These are phyloP conservation scores for Alternaria dauci DNA, from an alignment of 2,329 filamentous ascomycete species.

Conservation along the genomic window DNA sequence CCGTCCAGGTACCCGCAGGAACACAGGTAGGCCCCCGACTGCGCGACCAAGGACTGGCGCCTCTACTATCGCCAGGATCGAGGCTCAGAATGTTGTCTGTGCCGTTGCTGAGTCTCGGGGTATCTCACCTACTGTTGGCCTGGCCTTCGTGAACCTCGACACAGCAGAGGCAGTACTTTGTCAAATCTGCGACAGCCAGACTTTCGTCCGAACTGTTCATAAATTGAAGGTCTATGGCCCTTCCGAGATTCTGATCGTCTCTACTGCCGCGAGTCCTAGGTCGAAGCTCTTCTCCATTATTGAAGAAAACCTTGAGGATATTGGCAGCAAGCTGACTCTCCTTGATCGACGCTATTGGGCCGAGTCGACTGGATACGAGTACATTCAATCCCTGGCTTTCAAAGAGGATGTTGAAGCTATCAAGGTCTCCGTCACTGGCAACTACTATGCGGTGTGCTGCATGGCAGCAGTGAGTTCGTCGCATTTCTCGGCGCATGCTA, in stretches of 20 bases:
- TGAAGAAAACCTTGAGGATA: conserved; percentile 72
- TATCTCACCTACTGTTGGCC: conserved; percentile 81
- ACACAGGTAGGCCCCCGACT: conserved; percentile 53
- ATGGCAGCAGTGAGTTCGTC: conserved; percentile 78
- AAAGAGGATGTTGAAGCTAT: conserved; percentile 80
- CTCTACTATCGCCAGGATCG: conserved; percentile 65
- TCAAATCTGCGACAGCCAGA: conserved; percentile 92
- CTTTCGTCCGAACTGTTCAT: conserved; percentile 86
- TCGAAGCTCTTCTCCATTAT: conserved; percentile 80
- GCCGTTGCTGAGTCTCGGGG: conserved; percentile 89
- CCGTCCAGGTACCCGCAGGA: conserved; percentile 43
- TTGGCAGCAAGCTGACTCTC: conserved; percentile 64
- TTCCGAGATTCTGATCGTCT: conserved; percentile 79
- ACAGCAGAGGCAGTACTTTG: conserved; percentile 86
- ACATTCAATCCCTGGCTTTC: conserved; percentile 81
- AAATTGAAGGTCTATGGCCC: conserved; percentile 85
- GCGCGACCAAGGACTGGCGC: conserved; percentile 62
- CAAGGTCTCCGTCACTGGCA: conserved; percentile 80
- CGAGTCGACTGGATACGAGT: conserved; percentile 77
- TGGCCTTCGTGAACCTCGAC: conserved; percentile 86
- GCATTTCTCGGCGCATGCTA: not conserved
- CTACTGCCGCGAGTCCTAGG: conserved; percentile 72
- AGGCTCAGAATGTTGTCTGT: conserved; percentile 79
- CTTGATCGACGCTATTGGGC: conserved; percentile 86
- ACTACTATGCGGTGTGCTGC: conserved; percentile 84